Base-by-base conservation (phyloP, 2,329 filamentous ascomycete genomes). In the Colletotrichum siamense region DNA sequence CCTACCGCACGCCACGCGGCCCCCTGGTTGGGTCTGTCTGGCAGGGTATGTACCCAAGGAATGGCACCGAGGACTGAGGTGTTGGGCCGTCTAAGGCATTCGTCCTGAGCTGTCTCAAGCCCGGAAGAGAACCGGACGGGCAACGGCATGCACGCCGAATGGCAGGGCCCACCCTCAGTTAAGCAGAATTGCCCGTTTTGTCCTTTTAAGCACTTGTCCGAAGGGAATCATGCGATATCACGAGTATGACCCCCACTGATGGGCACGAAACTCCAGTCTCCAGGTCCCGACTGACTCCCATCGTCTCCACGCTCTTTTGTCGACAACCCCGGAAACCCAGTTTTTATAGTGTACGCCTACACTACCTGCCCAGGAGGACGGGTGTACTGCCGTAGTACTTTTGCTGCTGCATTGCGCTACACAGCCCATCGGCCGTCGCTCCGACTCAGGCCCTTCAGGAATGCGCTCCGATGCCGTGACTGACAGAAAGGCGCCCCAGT, bases 41-140 rank as follows among this genome's bases (percentile, higher is more conserved):
- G 34, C 16, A 36, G 34, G 34, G 34, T 36, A 36, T 8, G 36
- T 39, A 39, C 36, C 36, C 36, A 39, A 39, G 36, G 0, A 39
- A 39, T 16, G 36, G 8, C 15, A 39, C 36, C 36, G 1, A 39
- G 15, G 34, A 39, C 34, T 39, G 36, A 9, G 36, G 15, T 39
- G 36, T 18, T 39, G 4, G 16, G 36, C 3, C 3, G 39, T 44
- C 18, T 6, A 10, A 44, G 18, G 39, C 9, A 49, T 12, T n/a
- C 18, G 39, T 12, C 18, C n/a, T 52, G 44, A 5, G 44, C 44
- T 52, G 44, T 52, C 44, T 52, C 44, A 52, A 52, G 44, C 26
- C 73, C 73, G 73, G 73, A 73, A 49, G 52, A 36, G 57, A 36
- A 76, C 64, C 73, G 70, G 73, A 76, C 73, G 73, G 73, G 63